Evolutionary conservation across 768 basidiomycete species (phyloP).

Genomic region (Termitomyces sp.): DNA sequence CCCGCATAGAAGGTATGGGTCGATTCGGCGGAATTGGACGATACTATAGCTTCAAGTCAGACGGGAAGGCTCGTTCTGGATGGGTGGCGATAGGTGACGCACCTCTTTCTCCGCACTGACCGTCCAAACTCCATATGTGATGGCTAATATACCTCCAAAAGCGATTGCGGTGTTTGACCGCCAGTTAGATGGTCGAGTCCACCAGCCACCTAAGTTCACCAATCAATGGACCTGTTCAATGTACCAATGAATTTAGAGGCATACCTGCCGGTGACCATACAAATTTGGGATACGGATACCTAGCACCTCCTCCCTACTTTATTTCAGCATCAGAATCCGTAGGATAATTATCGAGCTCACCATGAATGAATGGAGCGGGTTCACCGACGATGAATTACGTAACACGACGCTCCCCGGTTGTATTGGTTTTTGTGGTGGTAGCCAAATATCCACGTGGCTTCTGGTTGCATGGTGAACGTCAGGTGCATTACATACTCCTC

Average conservation of each 20-base stretch:
- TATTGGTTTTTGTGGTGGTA: slow-evolving; percentile 9
- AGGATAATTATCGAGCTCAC: slow-evolving; percentile 1
- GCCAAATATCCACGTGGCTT: slow-evolving; percentile 1
- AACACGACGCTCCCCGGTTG: slow-evolving; percentile 17
- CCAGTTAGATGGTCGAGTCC: slow-evolving; percentile 91
- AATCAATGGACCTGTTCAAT: not conserved
- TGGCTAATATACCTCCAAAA: slow-evolving; percentile 61
- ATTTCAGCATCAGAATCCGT: slow-evolving; percentile 1
- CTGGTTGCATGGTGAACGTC: not conserved
- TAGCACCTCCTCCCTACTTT: slow-evolving; percentile 72
- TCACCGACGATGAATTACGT: slow-evolving; percentile 11
- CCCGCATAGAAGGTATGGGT: slow-evolving; percentile 79
- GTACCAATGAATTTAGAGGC: slow-evolving; percentile 6
- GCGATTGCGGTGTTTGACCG: slow-evolving; percentile 77
- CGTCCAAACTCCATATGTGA: slow-evolving; percentile 65
- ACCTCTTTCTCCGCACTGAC: slow-evolving; percentile 83
- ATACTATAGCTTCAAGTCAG: slow-evolving; percentile 34
- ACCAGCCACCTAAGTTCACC: slow-evolving; percentile 79
- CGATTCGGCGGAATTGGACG: slow-evolving; percentile 58
- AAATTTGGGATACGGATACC: slow-evolving; percentile 92
- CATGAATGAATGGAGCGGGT: slow-evolving; percentile 12
- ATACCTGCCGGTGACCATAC: slow-evolving; percentile 92
- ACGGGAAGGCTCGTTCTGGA: not conserved
- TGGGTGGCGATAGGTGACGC: slow-evolving; percentile 20
- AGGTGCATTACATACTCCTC: no score